These are phyloP conservation scores for Phaeophleospora eucalypticola DNA, from an alignment of 2,329 filamentous ascomycete species.

Conservation along the genomic window DNA sequence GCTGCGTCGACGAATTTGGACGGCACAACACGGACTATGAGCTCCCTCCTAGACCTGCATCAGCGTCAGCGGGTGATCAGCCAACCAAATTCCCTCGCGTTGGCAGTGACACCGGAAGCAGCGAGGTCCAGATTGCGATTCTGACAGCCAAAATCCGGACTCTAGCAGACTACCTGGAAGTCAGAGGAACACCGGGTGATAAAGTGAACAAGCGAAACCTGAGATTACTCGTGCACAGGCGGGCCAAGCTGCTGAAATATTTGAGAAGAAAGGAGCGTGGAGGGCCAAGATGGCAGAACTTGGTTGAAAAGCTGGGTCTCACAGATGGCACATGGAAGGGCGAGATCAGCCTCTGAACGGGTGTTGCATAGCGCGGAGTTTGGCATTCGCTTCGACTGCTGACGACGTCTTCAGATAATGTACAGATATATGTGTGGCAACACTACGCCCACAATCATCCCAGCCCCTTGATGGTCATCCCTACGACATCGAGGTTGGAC, in stretches of 20 bases:
- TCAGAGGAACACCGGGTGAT: conserved; percentile 67
- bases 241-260: conserved; percentile 85
- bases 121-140: conserved; percentile 96
- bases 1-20: conserved; percentile 83
- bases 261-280: conserved; percentile 85
- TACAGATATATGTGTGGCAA: background rate
- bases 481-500: too few relatives aligned
- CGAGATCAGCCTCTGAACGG: conserved; percentile 68
- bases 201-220: conserved; percentile 93
- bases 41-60: conserved; percentile 57
- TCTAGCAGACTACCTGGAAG: conserved; percentile 67
- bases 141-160: conserved; percentile 89
- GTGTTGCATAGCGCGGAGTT: conserved; percentile 1
- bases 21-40: conserved; percentile 78
- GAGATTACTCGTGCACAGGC: conserved; percentile 75
- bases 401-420: background rate
- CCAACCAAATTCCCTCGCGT: conserved; percentile 56
- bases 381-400: background rate
- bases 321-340: conserved; percentile 85
- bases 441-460: background rate
- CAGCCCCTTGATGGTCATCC: too few relatives aligned
- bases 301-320: conserved; percentile 79
- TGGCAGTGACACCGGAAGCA: conserved; percentile 90
- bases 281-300: conserved; percentile 81
- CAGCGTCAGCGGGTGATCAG: conserved; percentile 18